Evolutionary conservation across 352 stramenopile species (phyloP), one percentile per base, ranked within the genome.

Genomic region (Peronospora belbahrii): DNA sequence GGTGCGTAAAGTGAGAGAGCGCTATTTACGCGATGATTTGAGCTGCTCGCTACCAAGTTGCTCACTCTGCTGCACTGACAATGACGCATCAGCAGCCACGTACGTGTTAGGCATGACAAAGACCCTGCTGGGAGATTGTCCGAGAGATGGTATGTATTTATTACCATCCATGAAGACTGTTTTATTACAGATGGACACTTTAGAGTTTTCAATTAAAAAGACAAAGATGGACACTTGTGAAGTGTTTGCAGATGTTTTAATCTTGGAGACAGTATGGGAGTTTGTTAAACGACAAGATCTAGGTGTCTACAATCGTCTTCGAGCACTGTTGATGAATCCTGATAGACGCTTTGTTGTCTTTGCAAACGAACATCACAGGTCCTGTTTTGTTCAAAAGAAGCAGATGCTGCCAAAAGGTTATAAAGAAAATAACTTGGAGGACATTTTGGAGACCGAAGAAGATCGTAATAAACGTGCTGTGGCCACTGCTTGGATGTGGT

Each of bases 331-430:
- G 30, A 85, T 81, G 63, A 88, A 85, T 48, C 52, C 58, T 0
- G 74, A 88, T 39, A 68, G 88, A 15, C 77, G 79, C 20, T 96
- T 96, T 53, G 64, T 97, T 7, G 82, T 97, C 25, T 97, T 97
- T 48, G 83, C 92, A 14, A 97, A 97, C 51, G 85, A 97, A 47
- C 85, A 97, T 56, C 83, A 96, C 46, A 67, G 75, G 33, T 67
- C 77, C 14, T 85, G 79, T 15, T 95, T 75, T 42, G 67, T 85
- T 34, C 67, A 77, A 40, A 83, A 83, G 62, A 58, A 70, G 14
- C 64, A 65, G 31, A 52, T 64, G 24, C 28, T 73, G 27, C 65
- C 64, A 0, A 27, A 19, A 44, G 60, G 44, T 1, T 67, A 61
- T n/a, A 24, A 36, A 7, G 41, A 42, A 13, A 46, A 56, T 27